phyloP scores from a whole-genome alignment of 768 basidiomycete genomes.

The Suillus americanus region DNA sequence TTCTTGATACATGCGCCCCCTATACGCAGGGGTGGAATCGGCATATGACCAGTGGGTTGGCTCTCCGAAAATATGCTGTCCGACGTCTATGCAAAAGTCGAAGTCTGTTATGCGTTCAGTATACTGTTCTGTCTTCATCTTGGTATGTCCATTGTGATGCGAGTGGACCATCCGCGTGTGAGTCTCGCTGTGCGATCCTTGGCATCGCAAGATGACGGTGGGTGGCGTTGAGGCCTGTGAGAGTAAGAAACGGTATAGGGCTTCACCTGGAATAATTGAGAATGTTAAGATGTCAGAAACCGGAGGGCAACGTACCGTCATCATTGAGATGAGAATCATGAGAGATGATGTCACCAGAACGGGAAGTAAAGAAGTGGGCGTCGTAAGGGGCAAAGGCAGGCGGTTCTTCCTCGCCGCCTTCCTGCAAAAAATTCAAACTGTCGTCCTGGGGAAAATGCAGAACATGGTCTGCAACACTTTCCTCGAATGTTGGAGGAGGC shows the following conservation, averaged over 20 bases:
- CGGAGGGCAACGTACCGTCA: slow-evolving; percentile 44
- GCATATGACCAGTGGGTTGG: slow-evolving; percentile 59
- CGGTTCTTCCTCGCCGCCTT: slow-evolving; percentile 49
- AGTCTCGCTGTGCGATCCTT: slow-evolving; percentile 58
- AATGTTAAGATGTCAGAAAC: background rate
- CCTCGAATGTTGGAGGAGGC: slow-evolving; percentile 28
- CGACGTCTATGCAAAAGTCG: slow-evolving; percentile 62
- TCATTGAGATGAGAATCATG: slow-evolving; percentile 70
- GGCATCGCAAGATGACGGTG: slow-evolving; percentile 43
- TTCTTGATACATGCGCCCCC: slow-evolving; percentile 63
- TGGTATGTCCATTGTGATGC: slow-evolving; percentile 33
- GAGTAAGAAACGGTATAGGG: slow-evolving; percentile 72
- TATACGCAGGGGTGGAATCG: slow-evolving; percentile 63
- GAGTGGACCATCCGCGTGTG: slow-evolving; percentile 45
- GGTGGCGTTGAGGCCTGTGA: slow-evolving; percentile 50
- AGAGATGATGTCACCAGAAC: slow-evolving; percentile 55
- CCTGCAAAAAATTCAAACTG: slow-evolving; percentile 19
- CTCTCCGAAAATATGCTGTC: slow-evolving; percentile 38
- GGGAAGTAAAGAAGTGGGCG: slow-evolving; percentile 55
- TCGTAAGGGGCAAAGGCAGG: slow-evolving; percentile 64
- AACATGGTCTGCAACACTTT: slow-evolving; percentile 24
- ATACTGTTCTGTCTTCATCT: slow-evolving; percentile 47
- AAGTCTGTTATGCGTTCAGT: slow-evolving; percentile 65
- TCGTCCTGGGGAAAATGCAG: slow-evolving; percentile 24
- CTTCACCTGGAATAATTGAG: slow-evolving; percentile 48